phyloP scores from a whole-genome alignment of 495 filamentous ascomycete genomes.

The Aspergillus carlsbadensis region DNA sequence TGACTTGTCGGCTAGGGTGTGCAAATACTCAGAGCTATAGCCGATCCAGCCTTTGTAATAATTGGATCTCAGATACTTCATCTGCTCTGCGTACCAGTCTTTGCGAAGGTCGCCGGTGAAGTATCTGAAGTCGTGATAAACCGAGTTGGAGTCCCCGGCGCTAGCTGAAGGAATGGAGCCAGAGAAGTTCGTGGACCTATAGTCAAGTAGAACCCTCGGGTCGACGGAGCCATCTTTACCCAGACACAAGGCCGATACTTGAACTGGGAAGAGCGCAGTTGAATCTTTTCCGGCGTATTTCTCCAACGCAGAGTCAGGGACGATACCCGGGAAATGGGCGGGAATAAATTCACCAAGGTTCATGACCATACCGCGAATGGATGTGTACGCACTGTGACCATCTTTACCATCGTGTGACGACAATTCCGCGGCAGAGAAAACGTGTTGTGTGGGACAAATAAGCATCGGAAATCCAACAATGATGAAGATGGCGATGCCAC shows the following conservation, averaged over 20 bases:
- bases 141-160: slow-evolving; percentile 65
- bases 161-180: slow-evolving; percentile 62
- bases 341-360: slow-evolving; percentile 73
- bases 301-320: slow-evolving; percentile 63
- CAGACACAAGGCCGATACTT: slow-evolving; percentile 88
- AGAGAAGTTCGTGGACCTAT: slow-evolving; percentile 71
- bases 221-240: slow-evolving; percentile 67
- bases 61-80: slow-evolving; percentile 68
- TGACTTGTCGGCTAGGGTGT: slow-evolving; percentile 62
- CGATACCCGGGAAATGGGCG: slow-evolving; percentile 76
- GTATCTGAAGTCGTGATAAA: slow-evolving; percentile 91
- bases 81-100: slow-evolving; percentile 89
- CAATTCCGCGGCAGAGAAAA: slow-evolving; percentile 80
- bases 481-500: slow-evolving; percentile 79
- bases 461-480: slow-evolving; percentile 81
- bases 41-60: slow-evolving; percentile 90
- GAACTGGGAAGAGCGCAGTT: slow-evolving; percentile 85
- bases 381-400: slow-evolving; percentile 61
- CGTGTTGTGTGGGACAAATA: slow-evolving; percentile 88
- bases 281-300: slow-evolving; percentile 86
- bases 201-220: slow-evolving; percentile 75
- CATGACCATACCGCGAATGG: slow-evolving; percentile 88
- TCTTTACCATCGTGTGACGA: slow-evolving; percentile 70
- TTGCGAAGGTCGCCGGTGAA: slow-evolving; percentile 77
- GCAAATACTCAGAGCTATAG: slow-evolving; percentile 76